These are phyloP conservation scores for Sclerotinia minor DNA, from an alignment of 2,329 filamentous ascomycete species.

Conservation along the genomic window DNA sequence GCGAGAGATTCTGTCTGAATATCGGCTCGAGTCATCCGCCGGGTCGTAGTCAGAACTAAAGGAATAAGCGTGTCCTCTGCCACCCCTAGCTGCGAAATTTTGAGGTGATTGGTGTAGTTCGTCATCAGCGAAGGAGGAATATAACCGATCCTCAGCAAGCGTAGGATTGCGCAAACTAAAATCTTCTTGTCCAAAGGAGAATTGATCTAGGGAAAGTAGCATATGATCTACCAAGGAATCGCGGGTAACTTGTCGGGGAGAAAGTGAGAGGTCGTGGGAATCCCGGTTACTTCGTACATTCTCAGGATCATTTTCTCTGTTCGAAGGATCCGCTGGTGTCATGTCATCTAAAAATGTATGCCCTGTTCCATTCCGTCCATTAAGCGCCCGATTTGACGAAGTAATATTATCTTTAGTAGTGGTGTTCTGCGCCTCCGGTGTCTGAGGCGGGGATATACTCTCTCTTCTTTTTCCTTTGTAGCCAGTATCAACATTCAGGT, in stretches of 20 bases:
- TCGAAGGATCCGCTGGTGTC: conserved; percentile 39
- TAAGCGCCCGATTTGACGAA: conserved; percentile 38
- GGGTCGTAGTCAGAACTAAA: conserved; percentile 62
- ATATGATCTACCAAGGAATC: conserved; percentile 96
- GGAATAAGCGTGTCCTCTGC: conserved; percentile 50
- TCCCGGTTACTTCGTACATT: conserved; percentile 32
- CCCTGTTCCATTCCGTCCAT: conserved; percentile 32
- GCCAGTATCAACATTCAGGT: conserved; percentile 39
- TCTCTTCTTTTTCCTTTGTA: conserved; percentile 36
- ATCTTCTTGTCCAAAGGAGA: conserved; percentile 55
- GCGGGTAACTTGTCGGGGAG: conserved; percentile 72
- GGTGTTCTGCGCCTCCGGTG: conserved; percentile 34
- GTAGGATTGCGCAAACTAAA: conserved; percentile 36
- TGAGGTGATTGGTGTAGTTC: conserved; percentile 36
- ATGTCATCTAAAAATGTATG: conserved; percentile 43
- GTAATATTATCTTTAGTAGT: conserved; percentile 33
- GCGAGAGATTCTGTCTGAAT: conserved; percentile 54
- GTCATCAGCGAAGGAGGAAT: conserved; percentile 38
- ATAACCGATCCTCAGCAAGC: conserved; percentile 38
- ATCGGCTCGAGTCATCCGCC: conserved; percentile 54
- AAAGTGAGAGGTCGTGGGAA: conserved; percentile 78
- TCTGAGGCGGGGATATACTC: conserved; percentile 36
- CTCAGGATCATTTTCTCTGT: conserved; percentile 34
- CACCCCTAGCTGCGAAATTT: conserved; percentile 35
- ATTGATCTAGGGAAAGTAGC: conserved; percentile 87